Evolutionary conservation across 2,329 filamentous ascomycete genomes (phyloP), one percentile per base, ranked within the genome.

Genomic region (Penicillium sp.): DNA sequence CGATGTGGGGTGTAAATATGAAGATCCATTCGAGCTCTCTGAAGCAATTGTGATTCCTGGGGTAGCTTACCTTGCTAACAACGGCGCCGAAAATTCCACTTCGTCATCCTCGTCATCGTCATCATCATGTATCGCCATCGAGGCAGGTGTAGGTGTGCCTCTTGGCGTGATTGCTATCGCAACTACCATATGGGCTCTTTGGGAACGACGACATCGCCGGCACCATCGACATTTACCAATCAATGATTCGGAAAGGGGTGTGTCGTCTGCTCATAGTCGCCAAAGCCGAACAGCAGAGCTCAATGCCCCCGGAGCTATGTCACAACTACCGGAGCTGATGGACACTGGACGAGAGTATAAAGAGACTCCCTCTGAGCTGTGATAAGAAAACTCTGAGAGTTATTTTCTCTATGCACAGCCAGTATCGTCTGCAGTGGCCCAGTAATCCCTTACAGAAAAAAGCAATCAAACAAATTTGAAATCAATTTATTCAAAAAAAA

Each of bases 101-200:
- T 21, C 44, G 15, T 5, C 44, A n/a, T 13, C 15, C 3, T 27
- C 10, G 10, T 27, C 18, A 20, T 15, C 13, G 21, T 46, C 44
- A 12, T 27, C 30, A 10, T 46, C 32, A 5, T 46, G 30, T 29
- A n/a, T 46, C 7, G 44, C 44, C 5, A 21, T 46, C 10, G 44
- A 37, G 24, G 44, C 21, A 3, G 44, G 44, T 29, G 23, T 46
- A 2, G 27, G 44, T 32, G 32, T 46, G 2, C 44, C 44, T 2
- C 44, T 46, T 6, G 44, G 44, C 17, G 32, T 46, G 5, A 37
- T 46, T 27, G 44, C 33, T 4, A 32, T 37, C 15, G 44, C 44
- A 15, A 34, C 21, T 9, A 7, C 23, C 9, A 27, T 46, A 8
- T 46, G 44, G 44, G 44, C 44, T 3, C 21, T 37, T 12, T 46